phyloP scores from a whole-genome alignment of 2,329 filamentous ascomycete species.

The Trichoderma guizhouense region DNA sequence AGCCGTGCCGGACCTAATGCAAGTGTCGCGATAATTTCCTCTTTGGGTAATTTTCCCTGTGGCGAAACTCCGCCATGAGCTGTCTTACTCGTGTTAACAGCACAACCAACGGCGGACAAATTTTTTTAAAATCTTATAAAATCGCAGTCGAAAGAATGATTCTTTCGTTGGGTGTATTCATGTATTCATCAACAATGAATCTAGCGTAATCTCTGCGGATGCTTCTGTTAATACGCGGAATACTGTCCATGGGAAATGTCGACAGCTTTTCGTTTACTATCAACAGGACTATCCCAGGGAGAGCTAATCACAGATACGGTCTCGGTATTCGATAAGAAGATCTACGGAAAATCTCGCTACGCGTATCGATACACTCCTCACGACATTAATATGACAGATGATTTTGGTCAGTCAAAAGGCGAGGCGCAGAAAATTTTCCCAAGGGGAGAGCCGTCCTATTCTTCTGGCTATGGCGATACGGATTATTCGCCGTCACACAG shows the following conservation, averaged over 20 bases:
- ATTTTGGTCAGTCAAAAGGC: not conserved
- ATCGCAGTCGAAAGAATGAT: not conserved
- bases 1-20: not conserved
- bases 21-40: slow-evolving; percentile 7
- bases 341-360: not conserved
- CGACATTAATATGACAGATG: not conserved
- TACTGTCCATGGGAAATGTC: not conserved
- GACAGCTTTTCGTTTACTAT: not conserved
- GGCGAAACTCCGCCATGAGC: not conserved
- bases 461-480: not conserved
- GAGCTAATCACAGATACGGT: not conserved
- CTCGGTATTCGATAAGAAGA: not conserved
- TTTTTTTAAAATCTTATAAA: not conserved
- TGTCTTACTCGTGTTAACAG: not conserved
- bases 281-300: not conserved
- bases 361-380: not conserved
- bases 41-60: not conserved
- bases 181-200: not conserved
- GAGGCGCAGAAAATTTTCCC: not conserved
- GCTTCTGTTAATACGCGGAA: not conserved
- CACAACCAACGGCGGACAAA: not conserved
- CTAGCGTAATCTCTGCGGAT: not conserved
- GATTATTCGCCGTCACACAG: not conserved
- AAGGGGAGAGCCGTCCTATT: not conserved
- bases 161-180: not conserved